Conservation (phyloP, 2,329 filamentous ascomycete species). For the Myriosclerotinia curreyana region DNA sequence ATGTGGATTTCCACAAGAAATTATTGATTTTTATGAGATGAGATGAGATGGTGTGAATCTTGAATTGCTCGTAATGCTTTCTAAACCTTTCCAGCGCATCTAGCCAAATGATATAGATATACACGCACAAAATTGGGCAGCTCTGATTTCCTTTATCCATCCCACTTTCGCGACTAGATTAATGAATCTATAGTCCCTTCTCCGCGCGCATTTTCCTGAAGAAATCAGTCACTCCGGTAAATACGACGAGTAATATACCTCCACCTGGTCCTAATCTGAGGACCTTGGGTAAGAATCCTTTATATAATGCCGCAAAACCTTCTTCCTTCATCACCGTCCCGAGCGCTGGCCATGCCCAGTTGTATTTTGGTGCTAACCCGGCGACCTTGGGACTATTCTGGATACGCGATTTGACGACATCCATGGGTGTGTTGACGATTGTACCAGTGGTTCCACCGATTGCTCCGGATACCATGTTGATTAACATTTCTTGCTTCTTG, state of each 20-base stretch:
- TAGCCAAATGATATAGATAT: slow-evolving; percentile 1
- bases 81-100: not conserved
- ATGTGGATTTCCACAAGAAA: not conserved
- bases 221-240: slow-evolving; percentile 87
- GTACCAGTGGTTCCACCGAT: slow-evolving; percentile 90
- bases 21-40: not conserved
- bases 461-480: slow-evolving; percentile 82
- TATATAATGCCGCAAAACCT: slow-evolving; percentile 88
- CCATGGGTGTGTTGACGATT: slow-evolving; percentile 90
- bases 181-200: slow-evolving; percentile 14
- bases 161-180: not conserved
- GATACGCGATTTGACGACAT: slow-evolving; percentile 97
- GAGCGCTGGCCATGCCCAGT: slow-evolving; percentile 92
- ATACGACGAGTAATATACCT: slow-evolving; percentile 74
- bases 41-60: not conserved
- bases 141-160: not conserved
- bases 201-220: slow-evolving; percentile 63
- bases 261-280: slow-evolving; percentile 66
- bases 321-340: slow-evolving; percentile 89
- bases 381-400: slow-evolving; percentile 85
- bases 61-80: not conserved
- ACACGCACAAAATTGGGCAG: not conserved
- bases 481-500: slow-evolving; percentile 77
- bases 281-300: slow-evolving; percentile 96
- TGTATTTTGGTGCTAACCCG: slow-evolving; percentile 89